Evolutionary conservation across 2,329 filamentous ascomycete genomes (phyloP).

Genomic region (Aspergillus sp.): DNA sequence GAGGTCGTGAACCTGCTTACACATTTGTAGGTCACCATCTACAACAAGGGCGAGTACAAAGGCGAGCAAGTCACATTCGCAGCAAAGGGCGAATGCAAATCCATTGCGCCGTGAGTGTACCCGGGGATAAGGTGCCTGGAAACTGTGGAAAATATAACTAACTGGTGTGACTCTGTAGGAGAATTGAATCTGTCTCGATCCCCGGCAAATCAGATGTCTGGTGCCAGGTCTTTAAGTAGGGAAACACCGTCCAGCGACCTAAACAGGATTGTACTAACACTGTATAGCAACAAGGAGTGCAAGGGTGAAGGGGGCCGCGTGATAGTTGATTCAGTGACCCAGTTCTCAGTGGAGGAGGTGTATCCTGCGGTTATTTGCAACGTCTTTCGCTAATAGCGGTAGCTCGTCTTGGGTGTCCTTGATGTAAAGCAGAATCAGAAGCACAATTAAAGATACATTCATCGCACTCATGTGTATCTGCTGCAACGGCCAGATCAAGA

Average conservation of each 20-base stretch:
- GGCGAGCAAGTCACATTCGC: background rate
- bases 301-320: background rate
- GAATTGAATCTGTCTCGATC: background rate
- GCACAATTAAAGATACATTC: no score
- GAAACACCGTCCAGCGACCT: background rate
- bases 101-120: background rate
- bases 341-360: background rate
- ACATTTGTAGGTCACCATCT: background rate
- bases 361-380: background rate
- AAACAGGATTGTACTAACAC: background rate
- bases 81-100: background rate
- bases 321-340: background rate
- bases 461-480: no score
- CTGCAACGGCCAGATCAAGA: no score
- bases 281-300: background rate
- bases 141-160: background rate
- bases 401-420: no score
- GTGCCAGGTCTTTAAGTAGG: background rate
- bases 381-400: background rate
- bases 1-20: background rate
- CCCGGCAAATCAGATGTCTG: background rate
- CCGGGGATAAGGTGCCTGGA: fast-evolving
- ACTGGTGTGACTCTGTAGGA: background rate
- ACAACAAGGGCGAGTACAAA: background rate
- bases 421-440: no score